Evolutionary conservation across 495 filamentous ascomycete species (phyloP).

Genomic region (Neurospora cerealis): DNA sequence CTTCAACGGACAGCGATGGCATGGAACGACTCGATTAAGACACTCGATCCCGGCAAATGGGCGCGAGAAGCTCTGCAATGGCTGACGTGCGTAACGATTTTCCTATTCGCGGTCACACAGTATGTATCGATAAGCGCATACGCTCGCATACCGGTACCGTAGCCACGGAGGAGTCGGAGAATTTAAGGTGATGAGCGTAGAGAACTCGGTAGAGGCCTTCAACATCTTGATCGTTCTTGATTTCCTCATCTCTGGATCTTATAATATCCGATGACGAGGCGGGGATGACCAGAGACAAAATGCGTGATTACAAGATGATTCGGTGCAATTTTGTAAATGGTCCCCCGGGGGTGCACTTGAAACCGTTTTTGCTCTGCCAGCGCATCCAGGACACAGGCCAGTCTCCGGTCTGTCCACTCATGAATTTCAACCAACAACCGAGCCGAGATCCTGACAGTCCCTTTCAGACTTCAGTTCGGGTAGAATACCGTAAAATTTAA

Average conservation of each 20-base stretch:
- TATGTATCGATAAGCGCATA: background rate
- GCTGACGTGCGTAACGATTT: background rate
- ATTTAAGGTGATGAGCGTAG: background rate
- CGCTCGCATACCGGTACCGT: background rate
- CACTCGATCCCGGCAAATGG: background rate
- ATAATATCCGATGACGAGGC: background rate
- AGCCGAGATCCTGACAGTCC: background rate
- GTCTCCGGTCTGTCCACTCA: background rate
- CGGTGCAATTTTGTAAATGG: background rate
- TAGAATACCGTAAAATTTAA: background rate
- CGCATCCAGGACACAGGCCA: background rate
- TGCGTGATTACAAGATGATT: background rate
- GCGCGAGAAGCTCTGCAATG: background rate
- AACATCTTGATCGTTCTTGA: background rate
- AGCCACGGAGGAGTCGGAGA: background rate
- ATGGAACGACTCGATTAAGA: background rate
- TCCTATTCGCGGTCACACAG: background rate
- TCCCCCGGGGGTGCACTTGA: background rate
- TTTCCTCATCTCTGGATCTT: background rate
- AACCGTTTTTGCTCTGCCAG: background rate
- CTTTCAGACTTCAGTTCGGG: background rate
- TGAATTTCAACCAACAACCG: background rate
- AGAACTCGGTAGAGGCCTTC: background rate
- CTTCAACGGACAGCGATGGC: background rate
- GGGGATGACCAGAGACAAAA: background rate